Evolutionary conservation across 139 green algal species (phyloP).

Genomic region (Coelastrella sp.): DNA sequence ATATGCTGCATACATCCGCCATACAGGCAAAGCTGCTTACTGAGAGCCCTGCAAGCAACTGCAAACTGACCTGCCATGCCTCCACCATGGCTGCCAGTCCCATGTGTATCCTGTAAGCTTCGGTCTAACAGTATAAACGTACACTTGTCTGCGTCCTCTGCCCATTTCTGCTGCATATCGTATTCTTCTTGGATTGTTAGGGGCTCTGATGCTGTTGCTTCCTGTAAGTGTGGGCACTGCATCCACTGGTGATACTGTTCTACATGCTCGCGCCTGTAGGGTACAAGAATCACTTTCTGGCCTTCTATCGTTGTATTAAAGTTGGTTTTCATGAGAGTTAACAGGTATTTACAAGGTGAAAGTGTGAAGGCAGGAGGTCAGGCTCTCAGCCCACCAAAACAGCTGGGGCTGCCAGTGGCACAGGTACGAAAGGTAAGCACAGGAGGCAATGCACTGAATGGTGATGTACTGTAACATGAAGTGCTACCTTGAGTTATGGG

Average conservation of each 20-base stretch:
- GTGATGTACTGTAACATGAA: too few relatives aligned
- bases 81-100: constrained; percentile 42
- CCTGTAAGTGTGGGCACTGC: constrained; percentile 72
- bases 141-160: constrained; percentile 81
- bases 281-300: constrained; percentile 72
- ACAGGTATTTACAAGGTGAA: neutral
- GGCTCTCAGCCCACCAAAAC: neutral
- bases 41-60: too few relatives aligned
- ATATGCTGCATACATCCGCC: too few relatives aligned
- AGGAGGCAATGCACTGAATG: too few relatives aligned
- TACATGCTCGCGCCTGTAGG: constrained; percentile 85
- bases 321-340: constrained; percentile 74
- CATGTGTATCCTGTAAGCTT: constrained; percentile 49
- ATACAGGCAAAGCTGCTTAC: too few relatives aligned
- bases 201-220: constrained; percentile 84
- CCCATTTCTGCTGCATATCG: constrained; percentile 84
- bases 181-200: constrained; percentile 85
- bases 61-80: constrained; percentile 46
- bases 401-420: neutral
- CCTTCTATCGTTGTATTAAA: constrained; percentile 70
- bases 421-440: too few relatives aligned
- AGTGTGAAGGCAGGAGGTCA: neutral
- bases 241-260: constrained; percentile 75
- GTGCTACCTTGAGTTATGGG: too few relatives aligned
- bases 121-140: constrained; percentile 89